Evolutionary conservation across 768 basidiomycete species (phyloP).

Genomic region (Pleurotus pulmonarius): DNA sequence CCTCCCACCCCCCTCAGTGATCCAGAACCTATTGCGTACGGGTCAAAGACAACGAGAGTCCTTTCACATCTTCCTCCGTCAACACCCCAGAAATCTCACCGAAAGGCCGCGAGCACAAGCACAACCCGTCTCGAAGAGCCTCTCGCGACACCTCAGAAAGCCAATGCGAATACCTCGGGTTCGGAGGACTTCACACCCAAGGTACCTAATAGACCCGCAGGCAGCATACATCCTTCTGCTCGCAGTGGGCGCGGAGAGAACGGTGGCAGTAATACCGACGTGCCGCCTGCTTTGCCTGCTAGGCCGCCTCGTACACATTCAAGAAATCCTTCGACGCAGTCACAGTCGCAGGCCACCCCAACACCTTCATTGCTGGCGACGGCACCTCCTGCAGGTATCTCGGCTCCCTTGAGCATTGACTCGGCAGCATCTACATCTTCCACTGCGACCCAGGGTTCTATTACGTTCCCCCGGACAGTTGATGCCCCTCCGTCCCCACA

Average conservation of each 20-base stretch:
- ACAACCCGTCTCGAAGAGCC: neutral
- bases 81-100: constrained; percentile 8
- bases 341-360: neutral
- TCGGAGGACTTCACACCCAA: constrained; percentile 69
- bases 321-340: constrained; percentile 3
- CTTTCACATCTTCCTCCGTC: constrained; percentile 40
- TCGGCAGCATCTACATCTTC: neutral
- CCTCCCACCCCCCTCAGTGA: constrained; percentile 72
- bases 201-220: constrained; percentile 62
- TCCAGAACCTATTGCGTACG: constrained; percentile 57
- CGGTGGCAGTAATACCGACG: neutral
- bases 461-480: neutral
- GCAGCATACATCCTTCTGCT: constrained; percentile 73
- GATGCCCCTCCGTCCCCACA: neutral
- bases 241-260: neutral
- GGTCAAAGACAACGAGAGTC: constrained; percentile 69
- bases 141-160: constrained; percentile 17
- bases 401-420: neutral
- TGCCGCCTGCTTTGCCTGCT: neutral
- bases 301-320: constrained; percentile 4
- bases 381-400: neutral
- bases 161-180: constrained; percentile 16
- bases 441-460: neutral
- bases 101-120: constrained; percentile 1
- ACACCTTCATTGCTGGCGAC: neutral